Conservation (phyloP, 192 early-diverging fungal genomes). For the Backusella liffmaniae region DNA sequence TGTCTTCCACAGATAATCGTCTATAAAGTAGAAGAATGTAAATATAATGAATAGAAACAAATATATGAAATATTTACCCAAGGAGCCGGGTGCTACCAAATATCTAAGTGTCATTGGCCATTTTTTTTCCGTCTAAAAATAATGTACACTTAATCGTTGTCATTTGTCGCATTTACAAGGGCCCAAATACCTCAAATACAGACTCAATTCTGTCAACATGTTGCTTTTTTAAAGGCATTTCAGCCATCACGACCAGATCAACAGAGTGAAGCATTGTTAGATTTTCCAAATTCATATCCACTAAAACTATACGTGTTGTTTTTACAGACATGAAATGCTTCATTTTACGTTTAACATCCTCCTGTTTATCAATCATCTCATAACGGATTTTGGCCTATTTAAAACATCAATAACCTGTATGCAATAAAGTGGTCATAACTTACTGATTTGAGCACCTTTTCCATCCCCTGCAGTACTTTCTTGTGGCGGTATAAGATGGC, state of each 20-base stretch:
- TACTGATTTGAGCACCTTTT: background rate
- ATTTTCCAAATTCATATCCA: background rate
- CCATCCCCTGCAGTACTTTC: background rate
- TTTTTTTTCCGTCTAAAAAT: background rate
- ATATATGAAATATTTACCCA: background rate
- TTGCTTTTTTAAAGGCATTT: background rate
- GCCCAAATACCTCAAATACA: background rate
- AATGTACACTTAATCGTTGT: background rate
- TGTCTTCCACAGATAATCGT: background rate
- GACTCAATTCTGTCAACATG: background rate
- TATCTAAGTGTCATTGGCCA: background rate
- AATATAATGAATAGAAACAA: background rate
- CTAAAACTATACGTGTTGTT: background rate
- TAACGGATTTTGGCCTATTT: background rate
- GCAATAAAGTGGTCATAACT: background rate
- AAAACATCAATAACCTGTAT: too few relatives aligned
- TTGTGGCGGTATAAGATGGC: background rate
- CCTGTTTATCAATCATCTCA: background rate
- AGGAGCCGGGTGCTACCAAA: background rate
- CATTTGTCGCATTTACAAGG: background rate
- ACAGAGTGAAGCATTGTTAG: background rate
- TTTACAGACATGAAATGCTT: background rate
- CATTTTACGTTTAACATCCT: background rate
- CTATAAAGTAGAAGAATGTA: background rate
- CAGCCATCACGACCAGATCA: background rate